Conservation (phyloP, 371 early-diverging fungal genomes). For the Mucor racemosus region DNA sequence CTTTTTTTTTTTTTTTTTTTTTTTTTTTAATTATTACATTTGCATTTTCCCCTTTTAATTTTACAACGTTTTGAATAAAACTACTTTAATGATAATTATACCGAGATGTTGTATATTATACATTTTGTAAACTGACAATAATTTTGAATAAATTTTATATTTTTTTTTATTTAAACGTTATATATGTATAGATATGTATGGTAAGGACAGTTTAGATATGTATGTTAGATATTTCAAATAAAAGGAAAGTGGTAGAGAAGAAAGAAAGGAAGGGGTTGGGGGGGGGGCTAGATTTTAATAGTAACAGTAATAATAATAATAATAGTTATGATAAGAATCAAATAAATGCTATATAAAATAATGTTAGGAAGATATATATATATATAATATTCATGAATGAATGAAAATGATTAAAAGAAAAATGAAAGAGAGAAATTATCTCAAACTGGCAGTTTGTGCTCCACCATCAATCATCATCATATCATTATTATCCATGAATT, state of each 20-base stretch:
- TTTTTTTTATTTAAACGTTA: background rate
- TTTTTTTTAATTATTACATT: no score
- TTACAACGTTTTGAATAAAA: background rate
- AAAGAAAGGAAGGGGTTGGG: background rate
- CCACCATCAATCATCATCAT: slow-evolving; percentile 26
- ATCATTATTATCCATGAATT: slow-evolving; percentile 21
- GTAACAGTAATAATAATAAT: no score
- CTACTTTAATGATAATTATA: slow-evolving; percentile 5
- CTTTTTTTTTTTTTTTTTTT: background rate
- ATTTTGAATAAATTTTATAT: background rate
- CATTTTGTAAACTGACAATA: background rate
- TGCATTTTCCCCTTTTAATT: background rate
- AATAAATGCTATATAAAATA: background rate
- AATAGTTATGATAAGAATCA: background rate
- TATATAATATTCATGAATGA: background rate
- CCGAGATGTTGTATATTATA: background rate
- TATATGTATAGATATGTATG: background rate
- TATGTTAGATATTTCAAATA: background rate
- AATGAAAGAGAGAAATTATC: slow-evolving; percentile 9
- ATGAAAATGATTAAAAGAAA: background rate
- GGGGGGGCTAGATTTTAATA: no score
- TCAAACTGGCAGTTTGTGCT: background rate
- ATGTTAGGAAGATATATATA: background rate
- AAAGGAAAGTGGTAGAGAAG: background rate
- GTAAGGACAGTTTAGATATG: slow-evolving; percentile 6